phyloP scores from a whole-genome alignment of 2,329 filamentous ascomycete genomes.

The Tolypocladium tundrense region DNA sequence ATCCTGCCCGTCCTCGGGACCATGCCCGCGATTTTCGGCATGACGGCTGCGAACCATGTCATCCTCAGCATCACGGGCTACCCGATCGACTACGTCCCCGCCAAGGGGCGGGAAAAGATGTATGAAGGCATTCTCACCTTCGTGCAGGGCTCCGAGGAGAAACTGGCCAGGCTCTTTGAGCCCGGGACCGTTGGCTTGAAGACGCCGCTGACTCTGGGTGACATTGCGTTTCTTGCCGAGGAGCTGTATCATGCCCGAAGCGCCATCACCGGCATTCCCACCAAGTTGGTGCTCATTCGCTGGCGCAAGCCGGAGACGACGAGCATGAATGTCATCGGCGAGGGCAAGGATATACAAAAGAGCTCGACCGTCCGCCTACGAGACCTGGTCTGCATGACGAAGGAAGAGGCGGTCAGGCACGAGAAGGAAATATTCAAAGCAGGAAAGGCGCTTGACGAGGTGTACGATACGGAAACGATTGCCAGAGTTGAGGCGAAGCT shows the following conservation, averaged over 20 bases:
- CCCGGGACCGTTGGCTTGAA: slow-evolving; percentile 55
- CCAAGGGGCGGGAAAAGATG: slow-evolving; percentile 80
- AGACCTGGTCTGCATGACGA: slow-evolving; percentile 84
- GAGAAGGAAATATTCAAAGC: slow-evolving; percentile 70
- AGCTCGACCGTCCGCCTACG: slow-evolving; percentile 56
- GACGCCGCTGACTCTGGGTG: slow-evolving; percentile 64
- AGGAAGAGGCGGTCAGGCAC: slow-evolving; percentile 74
- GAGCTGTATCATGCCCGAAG: slow-evolving; percentile 82
- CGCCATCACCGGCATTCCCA: slow-evolving; percentile 70
- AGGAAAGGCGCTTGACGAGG: slow-evolving; percentile 53
- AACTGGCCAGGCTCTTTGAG: slow-evolving; percentile 42
- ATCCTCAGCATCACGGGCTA: slow-evolving; percentile 76
- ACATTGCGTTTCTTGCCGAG: slow-evolving; percentile 81
- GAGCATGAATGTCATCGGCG: slow-evolving; percentile 51
- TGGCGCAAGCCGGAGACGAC: slow-evolving; percentile 60
- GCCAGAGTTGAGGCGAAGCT: slow-evolving; percentile 56
- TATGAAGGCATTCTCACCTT: slow-evolving; percentile 74
- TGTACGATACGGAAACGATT: slow-evolving; percentile 64
- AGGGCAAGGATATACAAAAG: slow-evolving; percentile 64
- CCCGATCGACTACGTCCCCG: slow-evolving; percentile 71
- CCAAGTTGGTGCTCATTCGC: slow-evolving; percentile 65
- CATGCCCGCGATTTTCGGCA: slow-evolving; percentile 94
- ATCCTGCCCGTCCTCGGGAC: slow-evolving; percentile 92
- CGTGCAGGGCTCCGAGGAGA: slow-evolving; percentile 71
- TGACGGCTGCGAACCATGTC: slow-evolving; percentile 84